These are phyloP conservation scores for Amanita pallidorosea DNA, from an alignment of 768 basidiomycete species.

Conservation along the genomic window DNA sequence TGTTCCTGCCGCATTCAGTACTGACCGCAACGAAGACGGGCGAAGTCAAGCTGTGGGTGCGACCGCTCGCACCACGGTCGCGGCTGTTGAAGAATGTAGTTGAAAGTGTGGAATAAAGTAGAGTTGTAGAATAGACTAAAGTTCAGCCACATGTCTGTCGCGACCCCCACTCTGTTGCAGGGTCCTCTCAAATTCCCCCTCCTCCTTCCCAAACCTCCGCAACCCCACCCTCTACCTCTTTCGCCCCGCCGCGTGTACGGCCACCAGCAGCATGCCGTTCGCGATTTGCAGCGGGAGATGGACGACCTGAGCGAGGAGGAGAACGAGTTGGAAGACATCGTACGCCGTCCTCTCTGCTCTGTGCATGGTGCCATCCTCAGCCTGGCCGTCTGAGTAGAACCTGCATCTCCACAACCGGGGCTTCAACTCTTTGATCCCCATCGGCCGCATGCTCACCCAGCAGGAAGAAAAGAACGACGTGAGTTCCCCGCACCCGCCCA, in stretches of 20 bases:
- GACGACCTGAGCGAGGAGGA: constrained; percentile 83
- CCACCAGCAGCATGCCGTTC: constrained; percentile 46
- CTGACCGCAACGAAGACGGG: constrained; percentile 73
- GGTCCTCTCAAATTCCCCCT: constrained; percentile 51
- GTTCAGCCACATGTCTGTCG: constrained; percentile 26
- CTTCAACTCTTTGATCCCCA: constrained; percentile 57
- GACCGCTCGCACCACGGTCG: constrained; percentile 49
- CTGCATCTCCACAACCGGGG: constrained; percentile 54
- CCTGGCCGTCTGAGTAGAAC: constrained; percentile 27
- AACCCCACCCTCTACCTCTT: constrained; percentile 54
- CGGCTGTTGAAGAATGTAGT: constrained; percentile 18
- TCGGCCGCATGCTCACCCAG: constrained; percentile 62
- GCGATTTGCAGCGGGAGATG: constrained; percentile 68
- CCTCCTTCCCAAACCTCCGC: constrained; percentile 55
- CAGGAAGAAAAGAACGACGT: constrained; percentile 84
- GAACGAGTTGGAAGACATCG: constrained; percentile 68
- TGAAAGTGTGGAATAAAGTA: background rate
- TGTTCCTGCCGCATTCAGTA: constrained; percentile 69
- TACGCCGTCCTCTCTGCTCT: constrained; percentile 19
- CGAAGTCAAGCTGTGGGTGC: constrained; percentile 75
- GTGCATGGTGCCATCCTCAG: too few relatives aligned
- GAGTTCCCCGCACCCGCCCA: background rate
- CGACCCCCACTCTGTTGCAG: constrained; percentile 67
- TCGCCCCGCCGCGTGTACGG: constrained; percentile 40
- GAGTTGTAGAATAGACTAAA: too few relatives aligned